Evolutionary conservation across 1,284 basidiomycete genomes (phyloP).

Genomic region (Sporisorium graminicola): DNA sequence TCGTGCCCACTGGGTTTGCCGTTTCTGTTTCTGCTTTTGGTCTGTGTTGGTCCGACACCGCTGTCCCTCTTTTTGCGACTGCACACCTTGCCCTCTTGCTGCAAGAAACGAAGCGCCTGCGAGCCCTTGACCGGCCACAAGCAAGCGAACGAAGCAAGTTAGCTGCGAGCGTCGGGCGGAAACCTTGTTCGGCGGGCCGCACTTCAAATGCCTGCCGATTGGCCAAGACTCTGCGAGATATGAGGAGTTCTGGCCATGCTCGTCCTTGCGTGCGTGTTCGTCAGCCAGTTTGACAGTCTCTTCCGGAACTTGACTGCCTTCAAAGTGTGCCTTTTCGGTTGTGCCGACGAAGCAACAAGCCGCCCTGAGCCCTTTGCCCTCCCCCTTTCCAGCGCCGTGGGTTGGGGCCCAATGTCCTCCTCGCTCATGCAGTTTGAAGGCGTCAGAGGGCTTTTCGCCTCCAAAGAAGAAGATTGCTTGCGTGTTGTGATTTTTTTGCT

Average conservation of each 20-base stretch:
- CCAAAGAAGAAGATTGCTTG: not conserved
- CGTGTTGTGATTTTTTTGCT: slow-evolving; percentile 2
- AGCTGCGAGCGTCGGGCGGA: not conserved
- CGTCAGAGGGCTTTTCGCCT: slow-evolving; percentile 17
- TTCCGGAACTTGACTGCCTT: slow-evolving; percentile 4
- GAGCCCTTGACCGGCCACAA: not conserved
- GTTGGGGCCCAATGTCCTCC: slow-evolving; percentile 3
- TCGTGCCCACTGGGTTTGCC: not conserved
- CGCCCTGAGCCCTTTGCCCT: slow-evolving; percentile 7
- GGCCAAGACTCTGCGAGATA: slow-evolving; percentile 52
- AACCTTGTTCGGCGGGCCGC: slow-evolving; percentile 28
- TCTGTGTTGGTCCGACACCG: not conserved
- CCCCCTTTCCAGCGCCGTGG: not conserved
- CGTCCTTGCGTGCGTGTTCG: slow-evolving; percentile 9
- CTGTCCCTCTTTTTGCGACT: not conserved
- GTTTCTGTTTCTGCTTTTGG: not conserved
- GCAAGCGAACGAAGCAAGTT: not conserved
- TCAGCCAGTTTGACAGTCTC: slow-evolving; percentile 37
- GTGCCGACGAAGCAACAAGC: slow-evolving; percentile 17
- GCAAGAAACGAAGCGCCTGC: no score
- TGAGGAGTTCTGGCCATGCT: slow-evolving; percentile 8
- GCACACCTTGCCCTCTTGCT: no score
- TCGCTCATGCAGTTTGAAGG: slow-evolving; percentile 3
- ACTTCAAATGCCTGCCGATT: slow-evolving; percentile 48
- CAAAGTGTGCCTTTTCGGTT: slow-evolving; percentile 22